Conservation (phyloP, 768 basidiomycete genomes). For the Termitomyces sp. region DNA sequence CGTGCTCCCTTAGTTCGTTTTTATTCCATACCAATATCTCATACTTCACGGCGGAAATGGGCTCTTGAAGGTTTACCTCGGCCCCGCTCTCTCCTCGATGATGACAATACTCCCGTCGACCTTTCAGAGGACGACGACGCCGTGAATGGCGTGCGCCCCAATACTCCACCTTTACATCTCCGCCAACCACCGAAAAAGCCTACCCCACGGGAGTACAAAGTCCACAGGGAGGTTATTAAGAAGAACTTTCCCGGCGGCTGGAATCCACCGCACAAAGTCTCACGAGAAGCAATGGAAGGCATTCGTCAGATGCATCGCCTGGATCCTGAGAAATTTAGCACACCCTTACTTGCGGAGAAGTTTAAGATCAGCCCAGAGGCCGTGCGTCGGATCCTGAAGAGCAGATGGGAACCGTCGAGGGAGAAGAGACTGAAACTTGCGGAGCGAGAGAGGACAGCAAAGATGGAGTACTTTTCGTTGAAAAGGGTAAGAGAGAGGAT, state of each 20-base stretch:
- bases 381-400: constrained; percentile 72
- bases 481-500: constrained; percentile 36
- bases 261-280: constrained; percentile 75
- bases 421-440: constrained; percentile 45
- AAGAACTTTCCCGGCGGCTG: constrained; percentile 61
- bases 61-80: constrained; percentile 29
- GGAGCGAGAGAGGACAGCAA: constrained; percentile 42
- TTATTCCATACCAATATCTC: constrained; percentile 14
- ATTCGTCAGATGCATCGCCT: constrained; percentile 59
- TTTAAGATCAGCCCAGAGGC: constrained; percentile 82
- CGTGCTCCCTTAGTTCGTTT: constrained; percentile 14
- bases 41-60: constrained; percentile 28
- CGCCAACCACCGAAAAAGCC: constrained; percentile 31
- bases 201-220: constrained; percentile 43
- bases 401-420: constrained; percentile 58
- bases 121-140: constrained; percentile 46
- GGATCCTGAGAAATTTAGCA: constrained; percentile 60
- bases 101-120: constrained; percentile 38
- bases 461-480: constrained; percentile 30
- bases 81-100: constrained; percentile 43
- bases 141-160: constrained; percentile 35
- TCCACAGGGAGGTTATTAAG: constrained; percentile 46
- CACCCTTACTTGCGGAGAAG: constrained; percentile 62
- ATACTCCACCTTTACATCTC: constrained; percentile 29
- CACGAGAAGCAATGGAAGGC: constrained; percentile 80